Percentiles rank a stretch among this genome's conserved stretches.
These are phyloP conservation scores for Xylaria multiplex DNA, from an alignment of 2,329 filamentous ascomycete species.

Conservation along the genomic window DNA sequence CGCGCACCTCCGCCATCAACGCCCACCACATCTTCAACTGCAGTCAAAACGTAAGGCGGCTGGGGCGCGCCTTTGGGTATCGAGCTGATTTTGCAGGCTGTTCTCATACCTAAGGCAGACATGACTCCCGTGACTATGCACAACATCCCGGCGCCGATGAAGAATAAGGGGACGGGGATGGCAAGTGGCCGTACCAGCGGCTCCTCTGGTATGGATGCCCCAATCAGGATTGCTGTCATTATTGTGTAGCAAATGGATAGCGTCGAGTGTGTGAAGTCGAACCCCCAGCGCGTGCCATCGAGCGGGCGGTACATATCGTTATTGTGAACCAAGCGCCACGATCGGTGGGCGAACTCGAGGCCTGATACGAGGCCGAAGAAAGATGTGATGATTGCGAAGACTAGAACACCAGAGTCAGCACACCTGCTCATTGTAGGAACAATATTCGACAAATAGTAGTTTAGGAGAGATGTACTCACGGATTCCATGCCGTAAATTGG, in stretches of 20 bases:
- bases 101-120: slow-evolving; percentile 49
- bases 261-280: slow-evolving; percentile 61
- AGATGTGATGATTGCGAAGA: slow-evolving; percentile 64
- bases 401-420: slow-evolving; percentile 36
- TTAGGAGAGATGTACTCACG: slow-evolving; percentile 40
- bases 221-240: slow-evolving; percentile 61
- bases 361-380: slow-evolving; percentile 67
- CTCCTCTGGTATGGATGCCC: slow-evolving; percentile 61
- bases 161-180: slow-evolving; percentile 62
- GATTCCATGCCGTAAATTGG: slow-evolving; percentile 51
- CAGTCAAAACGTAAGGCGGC: slow-evolving; percentile 69
- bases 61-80: slow-evolving; percentile 68
- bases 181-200: slow-evolving; percentile 61
- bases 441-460: not conserved
- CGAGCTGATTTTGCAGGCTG: slow-evolving; percentile 72
- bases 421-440: not conserved
- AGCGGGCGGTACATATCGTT: slow-evolving; percentile 61
- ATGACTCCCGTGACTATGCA: slow-evolving; percentile 55
- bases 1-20: slow-evolving; percentile 71
- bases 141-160: slow-evolving; percentile 58
- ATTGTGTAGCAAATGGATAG: slow-evolving; percentile 59
- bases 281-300: slow-evolving; percentile 60
- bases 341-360: slow-evolving; percentile 62
- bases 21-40: slow-evolving; percentile 74
- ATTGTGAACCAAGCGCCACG: slow-evolving; percentile 59